Conservation (phyloP, 352 stramenopile genomes). For the Phytophthora crassamura region DNA sequence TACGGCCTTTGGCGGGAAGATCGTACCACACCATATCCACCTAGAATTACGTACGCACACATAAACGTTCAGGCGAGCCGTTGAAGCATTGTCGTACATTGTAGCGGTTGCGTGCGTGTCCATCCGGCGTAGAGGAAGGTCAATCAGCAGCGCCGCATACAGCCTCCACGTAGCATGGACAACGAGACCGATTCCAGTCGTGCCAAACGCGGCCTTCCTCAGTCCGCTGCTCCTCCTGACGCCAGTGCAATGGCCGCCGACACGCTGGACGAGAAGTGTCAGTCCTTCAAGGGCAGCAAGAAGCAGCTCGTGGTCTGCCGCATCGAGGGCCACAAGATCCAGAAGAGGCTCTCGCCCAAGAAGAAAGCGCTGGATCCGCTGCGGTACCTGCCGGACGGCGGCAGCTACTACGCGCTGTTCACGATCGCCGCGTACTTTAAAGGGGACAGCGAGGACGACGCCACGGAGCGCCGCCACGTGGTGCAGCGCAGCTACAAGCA, state of each 20-base stretch:
- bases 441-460: conserved; percentile 27
- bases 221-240: neutral
- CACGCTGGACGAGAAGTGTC: conserved; percentile 13
- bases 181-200: neutral
- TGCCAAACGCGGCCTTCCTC: neutral
- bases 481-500: conserved; percentile 78
- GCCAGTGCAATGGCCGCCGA: conserved; percentile 12
- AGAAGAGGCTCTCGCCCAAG: conserved; percentile 65
- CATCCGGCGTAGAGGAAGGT: neutral
- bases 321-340: conserved; percentile 72
- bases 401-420: conserved; percentile 64
- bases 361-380: conserved; percentile 78
- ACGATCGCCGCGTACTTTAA: conserved; percentile 64
- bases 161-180: conserved; percentile 11
- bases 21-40: conserved; percentile 22
- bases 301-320: conserved; percentile 44
- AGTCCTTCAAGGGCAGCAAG: conserved; percentile 16
- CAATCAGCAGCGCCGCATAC: neutral
- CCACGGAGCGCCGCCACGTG: conserved; percentile 39
- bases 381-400: conserved; percentile 67
- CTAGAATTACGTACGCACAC: neutral
- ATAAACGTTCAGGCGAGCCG: neutral
- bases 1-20: conserved; percentile 33
- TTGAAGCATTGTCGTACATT: conserved; percentile 6
- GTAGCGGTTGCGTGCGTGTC: neutral